phyloP scores from a whole-genome alignment of 768 basidiomycete genomes.

The Paxillus ammoniavirescens region DNA sequence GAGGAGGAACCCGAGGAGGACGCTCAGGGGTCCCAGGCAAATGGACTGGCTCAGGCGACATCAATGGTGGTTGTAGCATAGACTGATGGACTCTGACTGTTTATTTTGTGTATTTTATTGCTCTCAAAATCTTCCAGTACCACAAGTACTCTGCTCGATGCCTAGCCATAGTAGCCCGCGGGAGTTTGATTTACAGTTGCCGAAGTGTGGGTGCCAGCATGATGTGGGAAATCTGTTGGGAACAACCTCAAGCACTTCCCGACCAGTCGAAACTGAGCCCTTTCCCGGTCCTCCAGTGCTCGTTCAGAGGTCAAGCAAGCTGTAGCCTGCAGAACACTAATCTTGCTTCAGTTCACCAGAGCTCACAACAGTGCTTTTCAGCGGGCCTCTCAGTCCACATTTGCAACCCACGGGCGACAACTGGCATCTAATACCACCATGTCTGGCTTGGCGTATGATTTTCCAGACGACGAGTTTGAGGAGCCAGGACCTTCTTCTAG shows the following conservation, averaged over 20 bases:
- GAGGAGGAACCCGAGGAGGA: constrained; percentile 8
- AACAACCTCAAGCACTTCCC: background rate
- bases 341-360: background rate
- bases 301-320: background rate
- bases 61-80: constrained; percentile 15
- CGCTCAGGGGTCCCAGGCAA: background rate
- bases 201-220: background rate
- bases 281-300: background rate
- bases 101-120: constrained; percentile 5
- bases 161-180: no score
- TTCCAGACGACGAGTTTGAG: constrained; percentile 16
- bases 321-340: background rate
- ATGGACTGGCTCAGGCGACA: constrained; percentile 7
- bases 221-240: constrained; percentile 3
- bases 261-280: background rate
- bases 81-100: background rate
- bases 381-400: background rate
- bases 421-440: constrained; percentile 11
- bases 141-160: no score
- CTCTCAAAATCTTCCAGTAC: no score
- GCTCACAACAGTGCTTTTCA: background rate
- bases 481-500: constrained; percentile 5
- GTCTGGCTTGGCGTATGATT: constrained; percentile 32
- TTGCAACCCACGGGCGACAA: background rate
- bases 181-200: no score